phyloP scores from a whole-genome alignment of 192 early-diverging fungal species.

The Neocallimastix lanati region DNA sequence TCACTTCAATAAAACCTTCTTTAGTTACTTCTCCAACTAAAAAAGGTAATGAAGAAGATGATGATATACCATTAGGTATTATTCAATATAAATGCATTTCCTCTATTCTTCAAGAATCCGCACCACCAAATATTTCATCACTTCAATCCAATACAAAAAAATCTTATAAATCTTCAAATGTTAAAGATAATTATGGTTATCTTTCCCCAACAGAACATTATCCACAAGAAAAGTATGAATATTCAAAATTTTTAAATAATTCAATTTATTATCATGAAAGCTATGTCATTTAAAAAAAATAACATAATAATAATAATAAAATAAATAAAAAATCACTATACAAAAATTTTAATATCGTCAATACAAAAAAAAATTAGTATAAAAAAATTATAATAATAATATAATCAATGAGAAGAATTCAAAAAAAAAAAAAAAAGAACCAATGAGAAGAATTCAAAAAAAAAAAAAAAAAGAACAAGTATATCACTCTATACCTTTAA shows the following conservation, averaged over 20 bases:
- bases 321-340: too few relatives aligned
- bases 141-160: background rate
- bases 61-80: background rate
- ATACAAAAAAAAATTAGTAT: too few relatives aligned
- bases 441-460: too few relatives aligned
- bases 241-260: background rate
- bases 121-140: background rate
- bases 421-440: too few relatives aligned
- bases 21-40: too few relatives aligned
- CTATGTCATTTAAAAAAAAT: background rate
- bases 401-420: too few relatives aligned
- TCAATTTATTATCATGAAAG: background rate
- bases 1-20: too few relatives aligned
- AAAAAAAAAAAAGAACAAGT: too few relatives aligned
- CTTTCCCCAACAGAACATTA: background rate
- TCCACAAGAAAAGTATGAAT: background rate
- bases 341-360: too few relatives aligned
- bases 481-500: too few relatives aligned
- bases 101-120: background rate
- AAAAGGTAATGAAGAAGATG: background rate
- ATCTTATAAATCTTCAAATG: background rate
- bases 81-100: background rate
- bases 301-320: too few relatives aligned
- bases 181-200: background rate
- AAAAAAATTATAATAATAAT: too few relatives aligned